These are phyloP conservation scores for Fusarium chaquense DNA, from an alignment of 2,329 filamentous ascomycete genomes.

Conservation along the genomic window DNA sequence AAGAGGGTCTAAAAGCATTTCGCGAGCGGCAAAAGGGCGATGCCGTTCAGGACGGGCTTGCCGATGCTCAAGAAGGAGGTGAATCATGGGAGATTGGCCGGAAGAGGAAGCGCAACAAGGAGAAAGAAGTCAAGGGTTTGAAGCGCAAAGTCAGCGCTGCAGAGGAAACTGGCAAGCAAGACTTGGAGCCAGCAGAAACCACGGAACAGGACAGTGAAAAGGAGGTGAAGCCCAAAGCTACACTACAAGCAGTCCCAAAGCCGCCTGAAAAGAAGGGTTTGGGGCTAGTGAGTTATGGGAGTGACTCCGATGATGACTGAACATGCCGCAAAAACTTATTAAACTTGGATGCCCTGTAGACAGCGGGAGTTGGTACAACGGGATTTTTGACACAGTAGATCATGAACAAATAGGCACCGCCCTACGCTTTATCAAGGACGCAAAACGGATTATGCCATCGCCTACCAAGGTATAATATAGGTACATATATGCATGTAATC, in stretches of 20 bases:
- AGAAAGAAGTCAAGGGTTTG: conserved; percentile 53
- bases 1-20: conserved; percentile 68
- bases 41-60: conserved; percentile 17
- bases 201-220: conserved; percentile 23
- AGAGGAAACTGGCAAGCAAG: conserved; percentile 21
- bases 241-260: conserved; percentile 1
- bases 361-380: conserved; percentile 39
- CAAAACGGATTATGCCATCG: conserved; percentile 19
- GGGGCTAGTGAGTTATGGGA: conserved; percentile 66
- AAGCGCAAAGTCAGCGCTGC: conserved; percentile 46
- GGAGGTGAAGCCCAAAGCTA: conserved; percentile 21
- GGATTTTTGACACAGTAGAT: conserved; percentile 32
- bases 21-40: conserved; percentile 61
- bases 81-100: conserved; percentile 54
- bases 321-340: neutral
- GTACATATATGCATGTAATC: conserved; percentile 44
- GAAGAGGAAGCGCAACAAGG: conserved; percentile 54
- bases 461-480: conserved; percentile 36
- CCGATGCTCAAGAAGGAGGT: conserved; percentile 43
- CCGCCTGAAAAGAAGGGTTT: conserved; percentile 46
- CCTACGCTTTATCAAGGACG: conserved; percentile 40
- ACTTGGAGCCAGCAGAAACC: conserved; percentile 26
- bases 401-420: conserved; percentile 24
- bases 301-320: conserved; percentile 58
- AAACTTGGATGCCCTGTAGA: neutral